These are phyloP conservation scores for Rhodotorula babjevae DNA, from an alignment of 768 basidiomycete species.

Conservation along the genomic window DNA sequence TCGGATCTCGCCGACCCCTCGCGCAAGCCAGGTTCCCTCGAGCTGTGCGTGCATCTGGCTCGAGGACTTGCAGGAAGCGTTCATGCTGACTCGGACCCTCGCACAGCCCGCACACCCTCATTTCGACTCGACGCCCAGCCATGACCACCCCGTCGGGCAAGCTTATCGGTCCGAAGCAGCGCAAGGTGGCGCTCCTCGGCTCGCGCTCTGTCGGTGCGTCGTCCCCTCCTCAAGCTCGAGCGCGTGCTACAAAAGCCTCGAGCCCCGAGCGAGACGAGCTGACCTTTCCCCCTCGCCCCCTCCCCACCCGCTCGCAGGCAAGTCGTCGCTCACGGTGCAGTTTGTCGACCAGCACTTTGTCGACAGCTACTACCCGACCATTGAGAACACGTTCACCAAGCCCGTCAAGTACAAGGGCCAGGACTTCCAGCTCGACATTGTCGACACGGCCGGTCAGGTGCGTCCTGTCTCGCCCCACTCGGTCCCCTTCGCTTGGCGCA, in stretches of 20 bases:
- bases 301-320: conserved; percentile 58
- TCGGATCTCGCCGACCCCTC: too few species aligned
- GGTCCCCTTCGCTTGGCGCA: too few species aligned
- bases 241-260: too few species aligned
- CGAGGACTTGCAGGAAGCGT: too few species aligned
- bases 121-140: background rate
- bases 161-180: conserved; percentile 47
- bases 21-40: too few species aligned
- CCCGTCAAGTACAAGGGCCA: conserved; percentile 73
- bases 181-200: conserved; percentile 83
- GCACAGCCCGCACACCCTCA: background rate
- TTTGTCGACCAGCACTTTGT: conserved; percentile 89
- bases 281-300: background rate
- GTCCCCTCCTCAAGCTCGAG: too few species aligned
- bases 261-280: background rate
- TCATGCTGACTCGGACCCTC: too few species aligned
- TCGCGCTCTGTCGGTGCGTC: conserved; percentile 78
- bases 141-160: conserved; percentile 35
- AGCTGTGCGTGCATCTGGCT: too few species aligned
- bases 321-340: conserved; percentile 86
- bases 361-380: conserved; percentile 92
- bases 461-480: conserved; percentile 38
- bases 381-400: conserved; percentile 82
- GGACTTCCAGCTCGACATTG: conserved; percentile 93
- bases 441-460: conserved; percentile 96